These are phyloP conservation scores for Lactarius deliciosus DNA, from an alignment of 768 basidiomycete species.

Conservation along the genomic window DNA sequence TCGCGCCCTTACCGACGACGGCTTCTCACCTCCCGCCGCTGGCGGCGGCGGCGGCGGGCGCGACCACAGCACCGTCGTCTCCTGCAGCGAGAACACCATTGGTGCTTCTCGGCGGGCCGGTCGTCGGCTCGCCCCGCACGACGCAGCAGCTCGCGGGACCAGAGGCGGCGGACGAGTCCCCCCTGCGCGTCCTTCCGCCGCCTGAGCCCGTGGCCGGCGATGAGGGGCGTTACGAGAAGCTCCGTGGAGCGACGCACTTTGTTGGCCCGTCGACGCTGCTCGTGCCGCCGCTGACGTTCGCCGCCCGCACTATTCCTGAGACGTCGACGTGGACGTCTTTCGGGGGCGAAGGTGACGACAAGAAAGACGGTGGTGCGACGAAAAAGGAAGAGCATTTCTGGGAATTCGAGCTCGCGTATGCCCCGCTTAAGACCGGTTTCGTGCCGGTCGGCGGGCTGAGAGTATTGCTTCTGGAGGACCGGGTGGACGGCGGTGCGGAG, in stretches of 20 bases:
- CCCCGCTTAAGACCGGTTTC: constrained; percentile 61
- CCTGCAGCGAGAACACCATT: background rate
- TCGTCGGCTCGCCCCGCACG: constrained; percentile 26
- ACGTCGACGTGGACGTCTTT: constrained; percentile 31
- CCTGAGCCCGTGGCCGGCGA: constrained; percentile 24
- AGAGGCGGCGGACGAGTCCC: constrained; percentile 6
- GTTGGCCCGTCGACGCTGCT: constrained; percentile 53
- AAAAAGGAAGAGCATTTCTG: constrained; percentile 36
- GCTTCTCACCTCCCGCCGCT: constrained; percentile 10
- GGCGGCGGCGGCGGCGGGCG: background rate
- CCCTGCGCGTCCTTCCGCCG: constrained; percentile 9
- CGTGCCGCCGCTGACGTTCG: constrained; percentile 43
- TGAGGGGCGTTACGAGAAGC: constrained; percentile 17
- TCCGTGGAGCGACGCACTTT: constrained; percentile 31
- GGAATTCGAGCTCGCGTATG: constrained; percentile 63
- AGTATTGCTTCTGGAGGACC: constrained; percentile 63
- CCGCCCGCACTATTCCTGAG: background rate
- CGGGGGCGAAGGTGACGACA: constrained; percentile 25
- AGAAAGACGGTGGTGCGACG: constrained; percentile 20
- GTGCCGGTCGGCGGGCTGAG: constrained; percentile 66
- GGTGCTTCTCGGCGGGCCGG: constrained; percentile 15
- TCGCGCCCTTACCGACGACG: background rate
- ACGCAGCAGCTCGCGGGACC: constrained; percentile 3
- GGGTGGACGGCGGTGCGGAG: constrained; percentile 40
- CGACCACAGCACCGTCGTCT: constrained; percentile 13